Conservation (phyloP, 2,329 filamentous ascomycete species). For the Blastomyces parvus region DNA sequence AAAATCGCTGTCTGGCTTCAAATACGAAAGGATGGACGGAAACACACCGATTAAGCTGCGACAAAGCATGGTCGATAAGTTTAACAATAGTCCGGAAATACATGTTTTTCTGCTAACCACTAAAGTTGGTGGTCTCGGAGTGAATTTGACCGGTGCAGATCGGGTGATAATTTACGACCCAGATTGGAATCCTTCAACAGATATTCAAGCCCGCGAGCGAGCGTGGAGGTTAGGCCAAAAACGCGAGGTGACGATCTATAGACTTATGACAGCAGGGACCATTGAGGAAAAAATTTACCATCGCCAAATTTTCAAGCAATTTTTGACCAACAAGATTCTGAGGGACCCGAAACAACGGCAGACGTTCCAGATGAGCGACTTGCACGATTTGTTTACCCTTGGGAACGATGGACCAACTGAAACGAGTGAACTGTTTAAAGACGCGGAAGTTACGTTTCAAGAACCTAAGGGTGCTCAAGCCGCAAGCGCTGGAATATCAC, state of each 20-base stretch:
- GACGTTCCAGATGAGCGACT: constrained; percentile 77
- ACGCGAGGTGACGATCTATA: constrained; percentile 88
- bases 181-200: constrained; percentile 97
- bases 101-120: constrained; percentile 91
- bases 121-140: constrained; percentile 85
- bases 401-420: constrained; percentile 64
- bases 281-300: constrained; percentile 99
- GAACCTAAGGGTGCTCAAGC: constrained; percentile 24
- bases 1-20: constrained; percentile 55
- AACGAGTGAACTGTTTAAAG: constrained; percentile 76
- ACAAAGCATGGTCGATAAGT: constrained; percentile 84
- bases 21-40: constrained; percentile 86
- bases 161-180: constrained; percentile 97
- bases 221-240: constrained; percentile 96
- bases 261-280: constrained; percentile 94
- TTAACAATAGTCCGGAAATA: constrained; percentile 70
- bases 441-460: constrained; percentile 65
- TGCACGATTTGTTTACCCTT: constrained; percentile 85
- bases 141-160: constrained; percentile 90
- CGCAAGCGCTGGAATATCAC: constrained; percentile 12
- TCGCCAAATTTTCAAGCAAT: constrained; percentile 96
- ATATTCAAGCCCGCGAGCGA: constrained; percentile 86
- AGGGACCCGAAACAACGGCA: constrained; percentile 90
- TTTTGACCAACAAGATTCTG: constrained; percentile 90
- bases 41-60: constrained; percentile 77